A percentile compares a stretch with the other conserved stretches of the same genome.
Conservation (phyloP, 495 filamentous ascomycete genomes). For the Terfezia boudieri region DNA sequence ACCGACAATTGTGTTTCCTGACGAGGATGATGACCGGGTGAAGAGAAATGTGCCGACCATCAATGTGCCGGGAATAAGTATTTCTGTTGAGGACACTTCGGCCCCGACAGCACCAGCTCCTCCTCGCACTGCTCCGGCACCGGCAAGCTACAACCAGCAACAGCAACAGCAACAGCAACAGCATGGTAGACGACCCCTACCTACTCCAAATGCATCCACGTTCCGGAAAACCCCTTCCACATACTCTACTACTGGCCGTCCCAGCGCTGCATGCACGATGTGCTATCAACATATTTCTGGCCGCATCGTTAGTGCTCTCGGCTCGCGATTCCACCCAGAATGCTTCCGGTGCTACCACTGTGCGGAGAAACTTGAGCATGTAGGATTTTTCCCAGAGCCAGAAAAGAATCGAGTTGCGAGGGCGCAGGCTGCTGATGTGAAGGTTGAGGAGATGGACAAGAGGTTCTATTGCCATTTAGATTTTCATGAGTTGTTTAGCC, state of each 20-base stretch:
- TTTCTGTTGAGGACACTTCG: constrained; percentile 2
- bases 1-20: constrained; percentile 33
- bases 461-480: constrained; percentile 96
- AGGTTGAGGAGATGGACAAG: constrained; percentile 29
- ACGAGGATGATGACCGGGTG: constrained; percentile 9
- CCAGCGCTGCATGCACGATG: constrained; percentile 59
- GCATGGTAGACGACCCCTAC: constrained; percentile 12
- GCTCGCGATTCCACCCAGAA: constrained; percentile 65
- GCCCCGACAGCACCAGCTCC: constrained; percentile 13
- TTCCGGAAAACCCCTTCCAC: constrained; percentile 21
- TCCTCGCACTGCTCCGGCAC: constrained; percentile 12
- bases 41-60: constrained; percentile 16
- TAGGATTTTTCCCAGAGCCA: constrained; percentile 90
- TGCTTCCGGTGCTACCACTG: constrained; percentile 87
- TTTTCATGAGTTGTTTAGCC: constrained; percentile 86
- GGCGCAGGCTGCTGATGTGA: constrained; percentile 37
- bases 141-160: background rate
- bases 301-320: constrained; percentile 64
- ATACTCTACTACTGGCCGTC: constrained; percentile 27
- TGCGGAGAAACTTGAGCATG: constrained; percentile 66
- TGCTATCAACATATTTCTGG: constrained; percentile 71
- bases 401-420: constrained; percentile 37
- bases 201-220: constrained; percentile 16
- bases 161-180: too few species aligned
- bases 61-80: constrained; percentile 14